Conservation (phyloP, 2,329 filamentous ascomycete species). For the Leptographium wingfieldii region DNA sequence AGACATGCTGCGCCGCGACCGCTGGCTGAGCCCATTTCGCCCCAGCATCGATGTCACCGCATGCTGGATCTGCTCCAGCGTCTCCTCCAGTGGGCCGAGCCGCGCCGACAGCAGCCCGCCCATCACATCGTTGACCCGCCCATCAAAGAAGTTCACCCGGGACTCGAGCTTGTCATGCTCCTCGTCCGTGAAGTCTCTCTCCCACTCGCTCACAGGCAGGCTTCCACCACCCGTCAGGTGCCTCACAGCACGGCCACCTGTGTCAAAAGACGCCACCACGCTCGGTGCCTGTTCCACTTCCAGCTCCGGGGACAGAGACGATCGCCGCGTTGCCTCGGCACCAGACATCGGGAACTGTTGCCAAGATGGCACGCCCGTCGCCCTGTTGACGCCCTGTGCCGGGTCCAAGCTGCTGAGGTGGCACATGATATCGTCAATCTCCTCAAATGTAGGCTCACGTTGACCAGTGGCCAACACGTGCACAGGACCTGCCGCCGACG, state of each 20-base stretch:
- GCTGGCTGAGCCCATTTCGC: slow-evolving; percentile 41
- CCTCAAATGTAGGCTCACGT: slow-evolving; percentile 51
- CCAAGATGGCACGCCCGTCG: slow-evolving; percentile 32
- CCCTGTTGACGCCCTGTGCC: slow-evolving; percentile 60
- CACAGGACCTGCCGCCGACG: slow-evolving; percentile 3
- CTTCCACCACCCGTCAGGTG: slow-evolving; percentile 50
- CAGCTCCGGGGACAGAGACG: slow-evolving; percentile 38
- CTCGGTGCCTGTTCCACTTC: slow-evolving; percentile 40
- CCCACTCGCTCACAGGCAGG: slow-evolving; percentile 78
- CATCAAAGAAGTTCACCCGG: slow-evolving; percentile 80
- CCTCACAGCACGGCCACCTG: slow-evolving; percentile 15
- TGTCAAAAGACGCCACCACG: neutral
- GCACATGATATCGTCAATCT: slow-evolving; percentile 88
- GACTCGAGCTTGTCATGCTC: slow-evolving; percentile 75
- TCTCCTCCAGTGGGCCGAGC: slow-evolving; percentile 68
- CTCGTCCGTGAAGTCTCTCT: slow-evolving; percentile 67
- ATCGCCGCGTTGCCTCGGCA: slow-evolving; percentile 23
- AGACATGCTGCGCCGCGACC: slow-evolving; percentile 53
- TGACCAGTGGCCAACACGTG: slow-evolving; percentile 15
- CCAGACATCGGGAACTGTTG: slow-evolving; percentile 27
- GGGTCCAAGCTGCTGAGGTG: slow-evolving; percentile 65
- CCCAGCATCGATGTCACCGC: slow-evolving; percentile 44
- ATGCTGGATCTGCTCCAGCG: slow-evolving; percentile 63
- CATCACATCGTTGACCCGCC: slow-evolving; percentile 76
- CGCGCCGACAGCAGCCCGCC: slow-evolving; percentile 63